A percentile compares a stretch with the other conserved stretches of the same genome.
These are phyloP conservation scores for Coemansia sp. DNA, from an alignment of 192 early-diverging fungal genomes.

Conservation along the genomic window DNA sequence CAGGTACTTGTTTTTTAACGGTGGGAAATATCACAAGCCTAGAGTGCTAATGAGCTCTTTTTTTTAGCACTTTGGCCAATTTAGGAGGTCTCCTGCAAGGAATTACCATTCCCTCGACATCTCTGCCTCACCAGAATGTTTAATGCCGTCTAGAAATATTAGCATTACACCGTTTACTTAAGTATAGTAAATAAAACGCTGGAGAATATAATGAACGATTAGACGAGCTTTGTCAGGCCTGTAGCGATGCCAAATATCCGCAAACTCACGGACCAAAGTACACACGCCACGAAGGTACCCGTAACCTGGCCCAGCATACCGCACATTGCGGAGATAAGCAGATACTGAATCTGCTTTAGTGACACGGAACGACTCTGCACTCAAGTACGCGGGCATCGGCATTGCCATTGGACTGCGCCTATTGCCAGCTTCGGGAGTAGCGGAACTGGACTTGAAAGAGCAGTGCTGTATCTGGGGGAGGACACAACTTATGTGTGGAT, in stretches of 20 bases:
- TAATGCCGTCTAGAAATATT: too few species aligned
- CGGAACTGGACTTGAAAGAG: slow-evolving; percentile 14
- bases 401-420: not conserved
- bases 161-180: too few species aligned
- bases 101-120: too few species aligned
- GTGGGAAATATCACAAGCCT: too few species aligned
- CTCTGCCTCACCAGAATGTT: too few species aligned
- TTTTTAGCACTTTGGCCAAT: too few species aligned
- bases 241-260: slow-evolving; percentile 57
- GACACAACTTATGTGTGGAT: slow-evolving; percentile 42
- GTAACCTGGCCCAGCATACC: slow-evolving; percentile 54
- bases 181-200: too few species aligned
- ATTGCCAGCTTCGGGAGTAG: not conserved
- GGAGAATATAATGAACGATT: not conserved
- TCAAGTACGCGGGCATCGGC: not conserved
- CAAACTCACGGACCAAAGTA: slow-evolving; percentile 57
- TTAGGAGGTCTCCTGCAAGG: too few species aligned
- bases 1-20: too few species aligned
- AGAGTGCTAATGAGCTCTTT: too few species aligned
- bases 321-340: slow-evolving; percentile 30
- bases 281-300: slow-evolving; percentile 58
- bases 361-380: slow-evolving; percentile 20
- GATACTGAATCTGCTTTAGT: slow-evolving; percentile 34
- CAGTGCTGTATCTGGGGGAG: slow-evolving; percentile 23
- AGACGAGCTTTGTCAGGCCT: slow-evolving; percentile 41